Conservation (phyloP, 1,284 basidiomycete genomes). For the Austroboletus niveus region DNA sequence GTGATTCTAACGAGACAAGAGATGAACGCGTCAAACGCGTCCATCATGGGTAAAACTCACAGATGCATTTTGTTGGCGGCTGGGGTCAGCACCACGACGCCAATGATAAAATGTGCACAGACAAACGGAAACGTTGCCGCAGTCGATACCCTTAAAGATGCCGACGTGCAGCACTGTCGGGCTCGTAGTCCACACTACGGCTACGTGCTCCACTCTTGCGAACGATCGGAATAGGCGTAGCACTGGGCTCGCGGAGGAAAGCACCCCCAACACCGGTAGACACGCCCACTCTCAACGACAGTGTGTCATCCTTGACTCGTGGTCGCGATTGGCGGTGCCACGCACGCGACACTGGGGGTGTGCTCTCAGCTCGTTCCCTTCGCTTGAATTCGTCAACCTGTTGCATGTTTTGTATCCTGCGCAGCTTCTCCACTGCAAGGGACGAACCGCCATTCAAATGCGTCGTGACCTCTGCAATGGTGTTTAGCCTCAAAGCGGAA, state of each 20-base stretch:
- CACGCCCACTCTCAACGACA: slow-evolving; percentile 7
- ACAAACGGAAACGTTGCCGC: neutral
- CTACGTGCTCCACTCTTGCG: slow-evolving; percentile 26
- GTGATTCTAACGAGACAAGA: neutral
- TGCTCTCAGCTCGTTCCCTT: slow-evolving; percentile 29
- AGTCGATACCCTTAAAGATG: slow-evolving; percentile 10
- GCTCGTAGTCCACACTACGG: slow-evolving; percentile 25
- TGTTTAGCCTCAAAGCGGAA: slow-evolving; percentile 20
- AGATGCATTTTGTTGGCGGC: neutral
- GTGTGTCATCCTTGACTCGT: slow-evolving; percentile 13
- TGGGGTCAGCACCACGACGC: neutral
- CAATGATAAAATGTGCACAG: neutral
- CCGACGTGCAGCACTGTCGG: slow-evolving; percentile 7
- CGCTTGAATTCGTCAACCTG: neutral
- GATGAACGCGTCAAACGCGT: slow-evolving; percentile 1
- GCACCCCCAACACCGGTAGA: slow-evolving; percentile 5
- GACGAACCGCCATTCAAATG: slow-evolving; percentile 16
- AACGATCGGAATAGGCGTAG: slow-evolving; percentile 20
- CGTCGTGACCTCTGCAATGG: slow-evolving; percentile 26
- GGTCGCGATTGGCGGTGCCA: slow-evolving; percentile 20
- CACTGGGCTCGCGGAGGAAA: slow-evolving; percentile 29
- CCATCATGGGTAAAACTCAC: slow-evolving; percentile 17
- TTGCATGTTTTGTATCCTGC: slow-evolving; percentile 16
- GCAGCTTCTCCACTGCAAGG: slow-evolving; percentile 17
- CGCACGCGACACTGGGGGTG: slow-evolving; percentile 24